A percentile compares a stretch with the other conserved stretches of the same genome.
Evolutionary conservation across 2,329 filamentous ascomycete genomes (phyloP).

Genomic region (Daldinia sp.): DNA sequence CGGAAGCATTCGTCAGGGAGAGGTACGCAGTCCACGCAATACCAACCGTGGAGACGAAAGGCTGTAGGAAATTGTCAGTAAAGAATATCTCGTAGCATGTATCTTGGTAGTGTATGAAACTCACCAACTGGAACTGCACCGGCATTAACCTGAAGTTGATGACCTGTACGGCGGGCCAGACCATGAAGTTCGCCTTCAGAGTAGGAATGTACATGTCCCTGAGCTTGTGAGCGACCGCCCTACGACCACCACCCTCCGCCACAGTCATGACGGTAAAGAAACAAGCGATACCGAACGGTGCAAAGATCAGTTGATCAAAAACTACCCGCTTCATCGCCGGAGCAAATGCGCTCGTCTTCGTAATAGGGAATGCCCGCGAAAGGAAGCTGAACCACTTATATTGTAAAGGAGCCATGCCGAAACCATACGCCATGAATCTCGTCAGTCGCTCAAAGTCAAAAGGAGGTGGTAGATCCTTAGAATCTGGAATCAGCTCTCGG

Average conservation of each 20-base stretch:
- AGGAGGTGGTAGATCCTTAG: slow-evolving; percentile 75
- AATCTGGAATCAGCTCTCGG: slow-evolving; percentile 74
- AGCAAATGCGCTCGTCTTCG: slow-evolving; percentile 77
- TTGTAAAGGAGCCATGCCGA: slow-evolving; percentile 94
- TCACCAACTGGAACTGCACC: slow-evolving; percentile 94
- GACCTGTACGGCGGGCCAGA: slow-evolving; percentile 96
- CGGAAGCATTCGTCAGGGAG: slow-evolving; percentile 88
- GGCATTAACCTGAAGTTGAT: slow-evolving; percentile 97
- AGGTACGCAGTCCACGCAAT: slow-evolving; percentile 99
- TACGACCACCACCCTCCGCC: slow-evolving; percentile 87
- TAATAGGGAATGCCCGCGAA: slow-evolving; percentile 83
- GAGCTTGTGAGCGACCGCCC: slow-evolving; percentile 85
- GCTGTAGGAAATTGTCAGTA: slow-evolving; percentile 63
- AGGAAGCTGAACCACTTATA: slow-evolving; percentile 97
- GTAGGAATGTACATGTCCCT: slow-evolving; percentile 94
- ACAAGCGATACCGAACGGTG: slow-evolving; percentile 83
- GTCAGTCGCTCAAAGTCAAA: slow-evolving; percentile 97
- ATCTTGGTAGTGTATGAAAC: slow-evolving; percentile 54
- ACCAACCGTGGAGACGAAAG: slow-evolving; percentile 94
- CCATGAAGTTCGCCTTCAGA: slow-evolving; percentile 92
- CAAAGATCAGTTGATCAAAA: slow-evolving; percentile 93
- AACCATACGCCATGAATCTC: slow-evolving; percentile 97
- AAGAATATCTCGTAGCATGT: neutral
- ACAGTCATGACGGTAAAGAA: slow-evolving; percentile 99
- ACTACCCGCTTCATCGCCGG: slow-evolving; percentile 91